Evolutionary conservation across 1,139 yeast species (phyloP), one percentile per base, ranked within the genome.

Genomic region (Hansenula sp.): DNA sequence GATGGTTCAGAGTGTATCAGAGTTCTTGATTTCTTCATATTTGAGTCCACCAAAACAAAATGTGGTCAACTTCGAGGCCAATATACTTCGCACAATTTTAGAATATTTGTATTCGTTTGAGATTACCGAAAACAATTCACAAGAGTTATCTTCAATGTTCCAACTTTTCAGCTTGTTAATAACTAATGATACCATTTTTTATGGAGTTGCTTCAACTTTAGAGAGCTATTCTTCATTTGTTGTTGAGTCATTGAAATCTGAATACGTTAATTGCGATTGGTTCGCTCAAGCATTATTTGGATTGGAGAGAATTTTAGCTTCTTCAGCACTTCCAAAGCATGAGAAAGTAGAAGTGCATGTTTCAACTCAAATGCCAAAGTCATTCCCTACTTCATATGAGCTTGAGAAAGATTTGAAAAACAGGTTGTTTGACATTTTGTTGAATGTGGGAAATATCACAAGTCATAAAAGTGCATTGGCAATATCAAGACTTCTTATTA

Each of bases 401-500:
- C 42, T 80, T 17, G 59, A 65, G 6, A 56, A 56, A 3, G 61
- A 48, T 1, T 38, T 57, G 2, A 64, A 64, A 30, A 59, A 61
- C 3, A 44, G 51, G 1, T 55, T 85, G 1, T 74, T 82, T 43
- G 64, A 69, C 0, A 53, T 60, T 0, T 40, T 84, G 18, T 50
- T 77, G 2, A 48, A 59, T 2, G 57, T 75, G 4, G 62, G 64
- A 3, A 64, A 64, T 0, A 57, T 79, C 9, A 55, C 65, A 1
- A 68, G 66, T 32, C 66, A 72, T 17, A 65, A 71, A 30, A 61
- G 77, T 2, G 82, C 83, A 0, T 50, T 73, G 2, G 72, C 79
- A 0, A 59, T 79, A 2, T 68, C 78, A 12, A 66, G 80, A 29
- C 53, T 82, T 2, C 57, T 84, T 42, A 69, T 79, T 0, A 56